Evolutionary conservation across 176 grass and related monocot genomes (phyloP).

Genomic region (Oryza meyeriana): DNA sequence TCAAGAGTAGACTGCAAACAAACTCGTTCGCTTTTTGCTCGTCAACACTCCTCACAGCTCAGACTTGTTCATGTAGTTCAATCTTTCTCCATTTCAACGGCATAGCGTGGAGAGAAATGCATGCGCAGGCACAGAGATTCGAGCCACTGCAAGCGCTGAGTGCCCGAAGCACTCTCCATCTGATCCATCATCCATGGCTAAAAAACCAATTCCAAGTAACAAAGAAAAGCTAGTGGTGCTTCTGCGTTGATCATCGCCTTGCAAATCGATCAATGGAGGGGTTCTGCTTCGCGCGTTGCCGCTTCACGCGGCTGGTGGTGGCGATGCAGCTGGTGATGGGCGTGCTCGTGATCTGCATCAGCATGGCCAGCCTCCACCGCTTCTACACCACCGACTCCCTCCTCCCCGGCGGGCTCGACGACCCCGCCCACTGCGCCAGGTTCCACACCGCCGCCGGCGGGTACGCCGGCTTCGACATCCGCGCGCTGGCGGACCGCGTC

Average conservation of each 20-base stretch:
- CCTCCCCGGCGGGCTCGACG: conserved; percentile 30
- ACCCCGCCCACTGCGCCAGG: conserved; percentile 25
- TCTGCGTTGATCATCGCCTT: neutral
- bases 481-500: conserved; percentile 68
- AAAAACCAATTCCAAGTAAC: neutral
- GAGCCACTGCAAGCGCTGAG: conserved; percentile 20
- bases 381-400: conserved; percentile 49
- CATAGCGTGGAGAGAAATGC: neutral
- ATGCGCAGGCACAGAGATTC: conserved; percentile 21
- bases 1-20: neutral
- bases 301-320: conserved; percentile 56
- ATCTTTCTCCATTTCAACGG: neutral
- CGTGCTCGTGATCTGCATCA: conserved; percentile 71
- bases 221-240: neutral
- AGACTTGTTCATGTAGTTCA: neutral
- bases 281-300: conserved; percentile 40
- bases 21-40: neutral
- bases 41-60: conserved; percentile 21
- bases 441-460: conserved; percentile 37
- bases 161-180: neutral
- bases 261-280: conserved; percentile 32
- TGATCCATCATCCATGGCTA: conserved; percentile 2
- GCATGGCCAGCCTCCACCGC: conserved; percentile 75
- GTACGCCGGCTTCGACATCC: conserved; percentile 62
- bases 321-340: conserved; percentile 65